These are phyloP conservation scores for Cercospora berteroae DNA, from an alignment of 2,329 filamentous ascomycete genomes.

Conservation along the genomic window DNA sequence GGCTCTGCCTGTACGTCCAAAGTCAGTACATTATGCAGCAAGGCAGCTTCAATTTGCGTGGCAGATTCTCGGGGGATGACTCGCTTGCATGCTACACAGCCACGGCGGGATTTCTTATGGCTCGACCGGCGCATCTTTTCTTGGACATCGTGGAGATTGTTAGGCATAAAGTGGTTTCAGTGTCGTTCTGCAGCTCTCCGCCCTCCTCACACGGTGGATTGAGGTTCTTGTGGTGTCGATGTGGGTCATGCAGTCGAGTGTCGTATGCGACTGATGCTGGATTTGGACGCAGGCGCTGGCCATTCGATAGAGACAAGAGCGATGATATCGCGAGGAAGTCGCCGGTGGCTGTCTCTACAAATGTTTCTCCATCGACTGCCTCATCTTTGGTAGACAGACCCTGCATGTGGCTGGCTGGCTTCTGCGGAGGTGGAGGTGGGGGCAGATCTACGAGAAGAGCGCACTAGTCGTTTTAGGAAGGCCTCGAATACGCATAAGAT, in stretches of 20 bases:
- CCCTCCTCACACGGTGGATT: not conserved
- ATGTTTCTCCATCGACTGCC: not conserved
- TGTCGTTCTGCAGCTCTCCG: not conserved
- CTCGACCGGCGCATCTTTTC: not conserved
- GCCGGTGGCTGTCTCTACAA: not conserved
- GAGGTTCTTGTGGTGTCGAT: not conserved
- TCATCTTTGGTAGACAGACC: not conserved
- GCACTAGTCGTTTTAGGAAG: not conserved
- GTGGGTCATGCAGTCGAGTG: not conserved
- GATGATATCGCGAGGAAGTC: not conserved
- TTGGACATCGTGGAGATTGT: not conserved
- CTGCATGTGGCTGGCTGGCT: not conserved
- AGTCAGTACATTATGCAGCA: not conserved
- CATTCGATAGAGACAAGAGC: not conserved
- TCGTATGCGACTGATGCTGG: not conserved
- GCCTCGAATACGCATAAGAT: not conserved
- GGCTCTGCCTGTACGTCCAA: not conserved
- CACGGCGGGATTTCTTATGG: not conserved
- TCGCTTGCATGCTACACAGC: not conserved
- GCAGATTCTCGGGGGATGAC: not conserved
- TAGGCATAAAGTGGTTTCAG: not conserved
- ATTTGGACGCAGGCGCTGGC: not conserved
- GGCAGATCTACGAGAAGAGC: not conserved
- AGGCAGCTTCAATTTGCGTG: not conserved
- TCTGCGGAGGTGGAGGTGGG: not conserved